Evolutionary conservation across 2,329 filamentous ascomycete species (phyloP), one percentile per base, ranked within the genome.

Genomic region (Alternaria solani): DNA sequence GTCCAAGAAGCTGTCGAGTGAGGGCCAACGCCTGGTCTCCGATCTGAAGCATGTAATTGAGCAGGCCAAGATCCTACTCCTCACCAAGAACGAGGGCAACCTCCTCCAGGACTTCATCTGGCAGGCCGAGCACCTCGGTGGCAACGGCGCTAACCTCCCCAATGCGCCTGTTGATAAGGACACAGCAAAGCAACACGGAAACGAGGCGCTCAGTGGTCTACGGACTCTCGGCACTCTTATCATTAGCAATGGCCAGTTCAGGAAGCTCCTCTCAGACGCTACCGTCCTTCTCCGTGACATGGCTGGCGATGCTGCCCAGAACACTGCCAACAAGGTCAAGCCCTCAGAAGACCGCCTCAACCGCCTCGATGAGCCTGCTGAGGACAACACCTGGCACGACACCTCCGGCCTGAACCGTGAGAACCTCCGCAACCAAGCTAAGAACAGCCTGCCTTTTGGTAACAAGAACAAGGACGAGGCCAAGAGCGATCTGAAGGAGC

Each of bases 41-140:
- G 94, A 98, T 69, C 81, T 95, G 57, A 88, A 88, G 62, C 85
- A 91, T 55, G 92, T 97, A 52, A 89, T 99, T 46, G 87, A 91
- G 72, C 87, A 95, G 77, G 91, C 94, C 59, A 96, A 97, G 83
- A 81, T 89, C 58, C 86, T 99, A 12, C 82, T 98, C 8, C 84
- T 99, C 26, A 91, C 90, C 81, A 99, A 98, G 86, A 99, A 99
- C 76, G 87, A 97, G 61, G 95, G 94, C 75, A 93, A 99, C 73
- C 82, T 98, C 59, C 83, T 99, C 20, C 95, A 99, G 76, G 94
- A 99, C 73, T 98, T 99, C 80, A 92, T 98, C 80, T 99, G 92
- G 91, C 91, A 97, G 76, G 94, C 93, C 0, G 88, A 93, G 75
- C 86, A 91, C 47, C 89, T 95, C 63, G 87, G 88, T 54, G 81